Evolutionary conservation across 805 yeast species (phyloP).

Genomic region (Saturnispora hagleri): DNA sequence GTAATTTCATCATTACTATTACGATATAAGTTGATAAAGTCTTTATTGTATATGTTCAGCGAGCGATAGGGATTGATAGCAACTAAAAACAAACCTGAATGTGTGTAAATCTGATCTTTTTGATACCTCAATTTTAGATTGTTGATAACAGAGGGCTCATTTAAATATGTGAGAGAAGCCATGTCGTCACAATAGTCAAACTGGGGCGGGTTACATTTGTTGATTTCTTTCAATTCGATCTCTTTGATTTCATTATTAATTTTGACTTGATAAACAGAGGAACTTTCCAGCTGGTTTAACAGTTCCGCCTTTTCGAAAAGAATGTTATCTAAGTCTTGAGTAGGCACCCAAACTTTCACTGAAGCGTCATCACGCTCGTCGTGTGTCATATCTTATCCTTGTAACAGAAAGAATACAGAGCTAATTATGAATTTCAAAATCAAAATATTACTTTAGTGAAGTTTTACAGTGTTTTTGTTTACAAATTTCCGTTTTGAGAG

Average conservation of each 20-base stretch:
- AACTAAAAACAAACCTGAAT: slow-evolving; percentile 89
- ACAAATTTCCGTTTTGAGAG: slow-evolving; percentile 7
- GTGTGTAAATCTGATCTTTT: slow-evolving; percentile 79
- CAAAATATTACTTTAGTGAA: neutral
- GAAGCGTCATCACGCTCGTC: neutral
- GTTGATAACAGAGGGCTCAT: slow-evolving; percentile 91
- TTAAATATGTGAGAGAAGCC: slow-evolving; percentile 90
- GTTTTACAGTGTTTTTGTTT: slow-evolving; percentile 2
- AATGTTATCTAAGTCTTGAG: slow-evolving; percentile 31
- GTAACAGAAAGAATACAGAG: neutral
- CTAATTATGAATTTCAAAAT: neutral
- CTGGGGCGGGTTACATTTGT: slow-evolving; percentile 77
- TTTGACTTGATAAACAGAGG: slow-evolving; percentile 21
- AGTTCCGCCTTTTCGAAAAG: slow-evolving; percentile 57
- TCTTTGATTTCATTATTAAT: neutral
- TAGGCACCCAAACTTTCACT: neutral
- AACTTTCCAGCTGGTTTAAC: slow-evolving; percentile 31
- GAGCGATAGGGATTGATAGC: slow-evolving; percentile 88
- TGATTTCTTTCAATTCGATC: slow-evolving; percentile 32
- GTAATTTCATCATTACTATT: slow-evolving; percentile 7
- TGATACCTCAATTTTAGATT: slow-evolving; percentile 70
- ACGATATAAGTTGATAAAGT: slow-evolving; percentile 42
- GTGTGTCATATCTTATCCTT: neutral
- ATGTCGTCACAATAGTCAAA: slow-evolving; percentile 89
- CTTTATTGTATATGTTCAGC: slow-evolving; percentile 60